phyloP scores from a whole-genome alignment of 1,284 basidiomycete species.

The Phylloboletellus chloephorus region DNA sequence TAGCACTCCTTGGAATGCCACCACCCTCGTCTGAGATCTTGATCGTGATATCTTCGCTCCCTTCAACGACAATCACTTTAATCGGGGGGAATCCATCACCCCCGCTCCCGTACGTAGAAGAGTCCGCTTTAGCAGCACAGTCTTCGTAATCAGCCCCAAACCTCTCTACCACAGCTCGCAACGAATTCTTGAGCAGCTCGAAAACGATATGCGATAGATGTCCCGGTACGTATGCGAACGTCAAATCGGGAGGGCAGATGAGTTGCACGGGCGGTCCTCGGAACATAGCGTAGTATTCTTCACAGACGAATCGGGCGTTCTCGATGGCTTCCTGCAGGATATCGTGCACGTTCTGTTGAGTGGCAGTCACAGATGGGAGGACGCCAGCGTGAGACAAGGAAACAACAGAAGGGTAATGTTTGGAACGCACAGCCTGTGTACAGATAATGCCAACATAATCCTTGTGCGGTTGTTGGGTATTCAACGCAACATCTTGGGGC shows the following conservation, averaged over 20 bases:
- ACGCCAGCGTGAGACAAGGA: slow-evolving; percentile 4
- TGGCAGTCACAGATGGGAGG: neutral
- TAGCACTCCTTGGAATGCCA: slow-evolving; percentile 88
- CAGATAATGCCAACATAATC: slow-evolving; percentile 98
- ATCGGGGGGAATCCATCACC: slow-evolving; percentile 74
- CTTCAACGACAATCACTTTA: slow-evolving; percentile 94
- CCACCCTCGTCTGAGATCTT: slow-evolving; percentile 97
- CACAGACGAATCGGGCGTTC: slow-evolving; percentile 95
- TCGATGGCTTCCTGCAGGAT: slow-evolving; percentile 97
- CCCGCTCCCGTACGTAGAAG: slow-evolving; percentile 1
- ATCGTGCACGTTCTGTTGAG: slow-evolving; percentile 76
- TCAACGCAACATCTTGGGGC: slow-evolving; percentile 79
- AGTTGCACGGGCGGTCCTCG: slow-evolving; percentile 94
- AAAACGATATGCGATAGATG: slow-evolving; percentile 96
- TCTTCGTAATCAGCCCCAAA: slow-evolving; percentile 81
- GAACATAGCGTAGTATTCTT: slow-evolving; percentile 96
- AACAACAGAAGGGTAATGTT: neutral
- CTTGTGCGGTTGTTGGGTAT: slow-evolving; percentile 79
- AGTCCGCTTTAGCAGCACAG: neutral
- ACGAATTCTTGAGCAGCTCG: slow-evolving; percentile 95
- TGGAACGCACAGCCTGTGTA: slow-evolving; percentile 69
- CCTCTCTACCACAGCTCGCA: slow-evolving; percentile 92
- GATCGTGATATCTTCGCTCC: slow-evolving; percentile 96
- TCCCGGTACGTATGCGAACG: slow-evolving; percentile 93
- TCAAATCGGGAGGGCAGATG: slow-evolving; percentile 84